Evolutionary conservation across 83 land plant species (phyloP).

Genomic region (Picea mariana): DNA sequence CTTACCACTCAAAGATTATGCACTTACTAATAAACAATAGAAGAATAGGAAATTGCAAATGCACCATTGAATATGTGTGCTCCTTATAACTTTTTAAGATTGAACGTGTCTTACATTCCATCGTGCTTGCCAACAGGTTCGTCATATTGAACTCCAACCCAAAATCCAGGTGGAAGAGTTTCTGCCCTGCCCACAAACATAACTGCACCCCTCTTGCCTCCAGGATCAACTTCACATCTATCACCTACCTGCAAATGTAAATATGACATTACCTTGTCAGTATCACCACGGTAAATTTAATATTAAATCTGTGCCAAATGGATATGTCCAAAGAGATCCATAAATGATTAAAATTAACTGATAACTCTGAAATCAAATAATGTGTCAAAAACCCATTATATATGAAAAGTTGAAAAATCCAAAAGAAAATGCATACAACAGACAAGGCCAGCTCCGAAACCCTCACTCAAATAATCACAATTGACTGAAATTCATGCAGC

Average conservation of each 20-base stretch:
- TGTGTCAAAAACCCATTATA: neutral
- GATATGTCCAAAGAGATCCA: neutral
- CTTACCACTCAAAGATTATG: no score
- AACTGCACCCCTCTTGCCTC: constrained; percentile 88
- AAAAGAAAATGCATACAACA: neutral
- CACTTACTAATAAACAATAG: no score
- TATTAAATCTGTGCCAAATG: neutral
- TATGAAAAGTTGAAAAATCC: neutral
- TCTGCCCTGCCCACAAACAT: constrained; percentile 91
- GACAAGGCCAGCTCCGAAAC: neutral
- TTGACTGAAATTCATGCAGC: neutral
- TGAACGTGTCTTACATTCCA: no score
- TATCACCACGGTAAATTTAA: neutral
- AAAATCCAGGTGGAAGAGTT: constrained; percentile 75
- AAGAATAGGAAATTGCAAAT: no score
- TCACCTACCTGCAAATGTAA: no score
- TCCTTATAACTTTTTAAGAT: no score
- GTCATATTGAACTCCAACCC: constrained; percentile 96
- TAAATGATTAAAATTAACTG: neutral
- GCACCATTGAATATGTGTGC: no score
- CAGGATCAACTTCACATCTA: constrained; percentile 93
- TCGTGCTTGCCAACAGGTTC: constrained; percentile 98
- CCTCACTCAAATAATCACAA: neutral
- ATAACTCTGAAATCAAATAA: neutral
- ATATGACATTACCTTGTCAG: neutral